A percentile compares a stretch with the other conserved stretches of the same genome.
Conservation (phyloP, 768 basidiomycete genomes). For the Leccinum boreale region DNA sequence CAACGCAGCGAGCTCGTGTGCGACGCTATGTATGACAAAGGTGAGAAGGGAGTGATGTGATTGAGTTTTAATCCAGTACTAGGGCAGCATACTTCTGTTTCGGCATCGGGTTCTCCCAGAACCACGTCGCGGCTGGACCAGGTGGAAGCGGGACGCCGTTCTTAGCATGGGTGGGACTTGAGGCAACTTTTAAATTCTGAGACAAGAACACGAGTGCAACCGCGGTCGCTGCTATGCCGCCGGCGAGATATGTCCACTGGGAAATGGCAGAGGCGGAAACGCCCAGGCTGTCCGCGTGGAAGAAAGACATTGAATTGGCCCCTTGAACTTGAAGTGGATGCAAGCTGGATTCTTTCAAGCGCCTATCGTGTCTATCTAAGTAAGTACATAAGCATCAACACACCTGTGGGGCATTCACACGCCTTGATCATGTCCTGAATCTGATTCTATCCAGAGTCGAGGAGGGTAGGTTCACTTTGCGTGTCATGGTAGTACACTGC, state of each 20-base stretch:
- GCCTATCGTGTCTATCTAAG: too few species aligned
- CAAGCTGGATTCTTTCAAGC: too few species aligned
- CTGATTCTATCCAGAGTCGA: too few species aligned
- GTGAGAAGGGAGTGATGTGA: background rate
- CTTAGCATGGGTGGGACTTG: background rate
- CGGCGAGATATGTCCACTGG: background rate
- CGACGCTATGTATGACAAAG: background rate
- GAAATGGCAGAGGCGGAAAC: background rate
- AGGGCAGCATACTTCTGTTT: background rate
- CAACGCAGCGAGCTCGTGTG: slow-evolving; percentile 42
- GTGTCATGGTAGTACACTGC: too few species aligned
- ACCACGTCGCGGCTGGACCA: background rate
- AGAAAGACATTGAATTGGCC: background rate
- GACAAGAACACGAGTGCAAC: background rate
- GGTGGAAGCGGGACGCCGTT: background rate
- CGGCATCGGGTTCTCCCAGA: background rate
- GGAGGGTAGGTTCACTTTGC: too few species aligned
- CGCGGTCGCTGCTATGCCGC: background rate
- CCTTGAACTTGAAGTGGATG: too few species aligned
- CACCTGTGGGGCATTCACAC: too few species aligned
- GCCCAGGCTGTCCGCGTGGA: background rate
- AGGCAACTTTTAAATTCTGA: background rate
- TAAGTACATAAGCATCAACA: too few species aligned
- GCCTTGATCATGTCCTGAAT: too few species aligned
- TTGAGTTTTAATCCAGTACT: background rate